These are phyloP conservation scores for Auricularia cornea DNA, from an alignment of 768 basidiomycete genomes.

Conservation along the genomic window DNA sequence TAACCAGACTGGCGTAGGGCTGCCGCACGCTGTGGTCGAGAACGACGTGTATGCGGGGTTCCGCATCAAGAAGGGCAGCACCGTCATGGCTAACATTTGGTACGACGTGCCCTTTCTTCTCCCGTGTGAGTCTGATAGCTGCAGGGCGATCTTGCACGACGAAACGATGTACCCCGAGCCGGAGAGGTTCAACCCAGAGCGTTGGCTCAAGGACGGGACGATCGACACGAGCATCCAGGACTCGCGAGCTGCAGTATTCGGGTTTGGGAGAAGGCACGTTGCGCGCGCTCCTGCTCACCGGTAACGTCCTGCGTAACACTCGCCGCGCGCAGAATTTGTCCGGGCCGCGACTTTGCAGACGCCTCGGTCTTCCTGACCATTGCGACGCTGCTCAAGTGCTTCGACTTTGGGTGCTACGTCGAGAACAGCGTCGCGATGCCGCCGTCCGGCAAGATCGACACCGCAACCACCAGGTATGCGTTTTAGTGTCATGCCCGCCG, in stretches of 20 bases:
- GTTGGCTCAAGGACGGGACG: neutral
- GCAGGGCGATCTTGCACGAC: neutral
- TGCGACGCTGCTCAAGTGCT: conserved; percentile 22
- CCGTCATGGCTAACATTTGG: neutral
- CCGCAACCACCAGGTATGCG: conserved; percentile 14
- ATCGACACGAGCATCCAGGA: neutral
- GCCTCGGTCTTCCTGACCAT: conserved; percentile 26
- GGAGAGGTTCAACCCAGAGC: neutral
- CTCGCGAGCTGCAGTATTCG: neutral
- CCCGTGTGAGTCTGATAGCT: neutral
- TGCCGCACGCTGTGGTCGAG: no score
- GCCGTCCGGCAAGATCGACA: conserved; percentile 8
- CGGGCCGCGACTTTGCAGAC: conserved; percentile 28
- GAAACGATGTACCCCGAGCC: no score
- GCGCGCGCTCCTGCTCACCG: no score
- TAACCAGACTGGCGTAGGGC: no score
- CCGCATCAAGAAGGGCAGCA: neutral
- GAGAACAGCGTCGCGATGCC: conserved; percentile 6
- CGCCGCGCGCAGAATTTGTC: conserved; percentile 22
- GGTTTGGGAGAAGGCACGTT: no score
- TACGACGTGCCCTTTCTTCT: neutral
- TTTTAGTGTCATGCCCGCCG: neutral
- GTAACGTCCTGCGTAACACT: neutral
- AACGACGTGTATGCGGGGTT: conserved; percentile 1
- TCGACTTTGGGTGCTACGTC: conserved; percentile 10